Conservation (phyloP, 1,284 basidiomycete genomes). For the Naganishia liquefaciens region DNA sequence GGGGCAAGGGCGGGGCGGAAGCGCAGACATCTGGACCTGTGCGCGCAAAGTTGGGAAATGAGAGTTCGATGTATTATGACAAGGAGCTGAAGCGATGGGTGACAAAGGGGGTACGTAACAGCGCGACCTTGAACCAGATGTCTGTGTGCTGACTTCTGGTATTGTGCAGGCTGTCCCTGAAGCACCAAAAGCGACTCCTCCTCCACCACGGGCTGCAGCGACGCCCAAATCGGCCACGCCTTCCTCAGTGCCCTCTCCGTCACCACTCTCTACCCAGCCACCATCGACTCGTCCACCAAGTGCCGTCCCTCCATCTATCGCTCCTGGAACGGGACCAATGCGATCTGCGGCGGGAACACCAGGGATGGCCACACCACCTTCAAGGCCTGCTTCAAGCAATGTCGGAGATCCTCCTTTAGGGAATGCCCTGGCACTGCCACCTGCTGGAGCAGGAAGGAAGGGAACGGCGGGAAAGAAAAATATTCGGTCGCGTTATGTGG, state of each 20-base stretch:
- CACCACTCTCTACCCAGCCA: slow-evolving; percentile 38
- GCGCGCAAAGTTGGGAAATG: slow-evolving; percentile 89
- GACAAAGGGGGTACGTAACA: slow-evolving; percentile 76
- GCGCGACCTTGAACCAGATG: not conserved
- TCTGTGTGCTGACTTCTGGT: not conserved
- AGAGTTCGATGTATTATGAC: slow-evolving; percentile 90
- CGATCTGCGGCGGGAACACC: slow-evolving; percentile 39
- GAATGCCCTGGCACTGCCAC: slow-evolving; percentile 48
- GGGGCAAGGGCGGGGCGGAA: slow-evolving; percentile 62
- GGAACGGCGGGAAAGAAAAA: slow-evolving; percentile 62
- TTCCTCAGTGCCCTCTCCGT: slow-evolving; percentile 56
- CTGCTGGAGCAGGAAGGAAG: slow-evolving; percentile 46
- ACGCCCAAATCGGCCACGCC: slow-evolving; percentile 61
- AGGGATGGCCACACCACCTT: slow-evolving; percentile 13
- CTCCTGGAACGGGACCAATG: slow-evolving; percentile 51
- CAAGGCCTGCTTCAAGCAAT: slow-evolving; percentile 24
- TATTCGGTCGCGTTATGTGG: slow-evolving; percentile 75
- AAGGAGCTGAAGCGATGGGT: slow-evolving; percentile 94
- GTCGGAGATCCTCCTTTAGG: slow-evolving; percentile 54
- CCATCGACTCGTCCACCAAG: slow-evolving; percentile 52
- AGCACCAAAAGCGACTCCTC: slow-evolving; percentile 62
- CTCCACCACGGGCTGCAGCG: slow-evolving; percentile 69
- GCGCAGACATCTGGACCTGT: slow-evolving; percentile 60
- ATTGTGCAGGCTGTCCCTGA: slow-evolving; percentile 58
- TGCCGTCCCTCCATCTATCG: slow-evolving; percentile 39